A percentile compares a stretch with the other conserved stretches of the same genome.
phyloP scores from a whole-genome alignment of 305 asterid species.

The Fraxinus albicans region DNA sequence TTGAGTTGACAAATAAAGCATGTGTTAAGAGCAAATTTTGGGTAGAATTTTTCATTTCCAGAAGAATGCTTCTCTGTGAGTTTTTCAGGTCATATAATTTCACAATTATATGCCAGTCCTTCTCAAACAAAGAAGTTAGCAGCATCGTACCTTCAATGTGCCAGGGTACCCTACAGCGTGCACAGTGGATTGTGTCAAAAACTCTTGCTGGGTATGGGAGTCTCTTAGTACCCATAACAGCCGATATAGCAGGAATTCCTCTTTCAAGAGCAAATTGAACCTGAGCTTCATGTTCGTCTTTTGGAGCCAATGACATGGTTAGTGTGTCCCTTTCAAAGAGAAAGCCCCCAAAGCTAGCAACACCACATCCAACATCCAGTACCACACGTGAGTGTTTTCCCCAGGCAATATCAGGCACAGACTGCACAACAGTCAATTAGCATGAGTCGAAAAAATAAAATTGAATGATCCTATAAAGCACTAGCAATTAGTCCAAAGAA shows the following conservation, averaged over 20 bases:
- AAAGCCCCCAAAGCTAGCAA: conserved; percentile 40
- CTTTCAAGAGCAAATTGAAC: conserved; percentile 41
- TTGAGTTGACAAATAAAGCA: background rate
- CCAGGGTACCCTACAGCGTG: conserved; percentile 45
- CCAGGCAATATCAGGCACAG: conserved; percentile 32
- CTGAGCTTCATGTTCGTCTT: conserved; percentile 47
- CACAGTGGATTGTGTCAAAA: conserved; percentile 37
- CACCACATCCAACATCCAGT: conserved; percentile 43
- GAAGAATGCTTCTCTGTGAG: background rate
- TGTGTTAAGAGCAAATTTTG: background rate
- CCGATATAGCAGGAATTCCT: conserved; percentile 41
- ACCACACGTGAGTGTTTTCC: conserved; percentile 31
- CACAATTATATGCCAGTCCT: background rate
- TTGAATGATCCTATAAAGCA: background rate
- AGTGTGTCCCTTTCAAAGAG: conserved; percentile 34
- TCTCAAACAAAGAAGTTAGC: background rate
- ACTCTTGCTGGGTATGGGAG: conserved; percentile 36
- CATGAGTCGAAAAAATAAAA: background rate
- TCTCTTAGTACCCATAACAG: conserved; percentile 43
- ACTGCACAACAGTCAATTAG: conserved; percentile 15
- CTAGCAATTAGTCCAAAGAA: background rate
- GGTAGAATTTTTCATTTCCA: background rate
- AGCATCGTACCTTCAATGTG: conserved; percentile 32
- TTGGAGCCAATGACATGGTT: conserved; percentile 38
- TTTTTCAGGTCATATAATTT: background rate